Percentiles rank a stretch among this genome's conserved stretches.
Conservation (phyloP, 192 early-diverging fungal species). For the Podila verticillata region DNA sequence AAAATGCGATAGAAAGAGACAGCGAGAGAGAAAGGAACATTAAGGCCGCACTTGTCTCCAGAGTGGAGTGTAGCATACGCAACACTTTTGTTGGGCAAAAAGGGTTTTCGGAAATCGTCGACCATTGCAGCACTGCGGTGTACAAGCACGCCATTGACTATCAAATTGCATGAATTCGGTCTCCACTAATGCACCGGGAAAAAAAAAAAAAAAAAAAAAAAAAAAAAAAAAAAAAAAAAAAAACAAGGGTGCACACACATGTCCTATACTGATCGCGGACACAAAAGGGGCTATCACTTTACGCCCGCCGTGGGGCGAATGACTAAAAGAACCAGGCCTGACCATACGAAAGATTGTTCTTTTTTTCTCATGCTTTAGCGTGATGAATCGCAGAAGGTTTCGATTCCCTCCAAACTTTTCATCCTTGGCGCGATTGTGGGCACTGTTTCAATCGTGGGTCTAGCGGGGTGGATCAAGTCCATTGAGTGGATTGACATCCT, state of each 20-base stretch:
- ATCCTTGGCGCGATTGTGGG: conserved; percentile 42
- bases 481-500: conserved; percentile 65
- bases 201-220: neutral
- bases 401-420: conserved; percentile 50
- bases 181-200: neutral
- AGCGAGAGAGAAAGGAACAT: neutral
- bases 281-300: neutral
- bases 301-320: neutral
- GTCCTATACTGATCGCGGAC: neutral
- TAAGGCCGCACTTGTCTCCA: neutral
- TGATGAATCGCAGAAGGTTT: conserved; percentile 56
- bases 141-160: neutral
- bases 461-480: neutral
- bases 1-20: neutral
- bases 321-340: neutral
- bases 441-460: neutral
- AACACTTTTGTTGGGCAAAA: neutral
- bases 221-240: neutral
- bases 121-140: neutral
- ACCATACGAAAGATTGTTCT: neutral
- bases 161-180: neutral
- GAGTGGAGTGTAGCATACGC: neutral
- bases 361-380: conserved; percentile 33
- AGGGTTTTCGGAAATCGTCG: neutral
- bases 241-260: neutral